These are phyloP conservation scores for Ceriops zippeliana DNA, from an alignment of 345 rosid genomes.

Conservation along the genomic window DNA sequence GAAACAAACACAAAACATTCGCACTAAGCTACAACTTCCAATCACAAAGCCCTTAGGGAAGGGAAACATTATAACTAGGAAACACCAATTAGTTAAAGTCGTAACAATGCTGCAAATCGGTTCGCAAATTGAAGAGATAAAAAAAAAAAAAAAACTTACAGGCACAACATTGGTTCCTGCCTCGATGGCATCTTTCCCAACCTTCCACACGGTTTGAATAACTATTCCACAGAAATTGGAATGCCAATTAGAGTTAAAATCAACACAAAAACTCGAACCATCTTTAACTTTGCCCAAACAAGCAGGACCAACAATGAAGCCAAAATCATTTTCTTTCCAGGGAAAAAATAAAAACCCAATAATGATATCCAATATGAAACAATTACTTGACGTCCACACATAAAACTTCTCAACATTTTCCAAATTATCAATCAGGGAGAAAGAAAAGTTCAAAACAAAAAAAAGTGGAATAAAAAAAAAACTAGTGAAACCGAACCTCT, in stretches of 20 bases:
- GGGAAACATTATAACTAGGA: too few species aligned
- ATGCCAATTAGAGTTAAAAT: conserved; percentile 4
- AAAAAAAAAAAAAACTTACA: conserved; percentile 42
- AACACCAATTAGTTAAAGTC: too few species aligned
- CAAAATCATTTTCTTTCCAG: not conserved
- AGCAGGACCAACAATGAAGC: conserved; percentile 6
- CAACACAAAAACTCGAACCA: not conserved
- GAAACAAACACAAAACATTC: not conserved
- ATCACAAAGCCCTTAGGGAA: not conserved
- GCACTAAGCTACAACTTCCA: not conserved
- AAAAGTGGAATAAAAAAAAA: not conserved
- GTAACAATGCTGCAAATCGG: too few species aligned
- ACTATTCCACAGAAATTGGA: conserved; percentile 34
- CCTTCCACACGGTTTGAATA: conserved; percentile 68
- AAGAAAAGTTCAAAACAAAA: not conserved
- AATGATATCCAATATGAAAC: too few species aligned
- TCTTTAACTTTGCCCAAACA: not conserved
- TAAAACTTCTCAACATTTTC: not conserved
- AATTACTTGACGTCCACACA: too few species aligned
- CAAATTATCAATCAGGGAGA: not conserved
- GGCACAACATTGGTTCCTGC: conserved; percentile 83
- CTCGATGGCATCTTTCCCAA: conserved; percentile 82
- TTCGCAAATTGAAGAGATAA: not conserved
- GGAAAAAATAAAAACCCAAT: not conserved
- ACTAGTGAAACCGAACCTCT: conserved; percentile 34